Evolutionary conservation across 1,284 basidiomycete species (phyloP).

Genomic region (Xerocomus amazonicus): DNA sequence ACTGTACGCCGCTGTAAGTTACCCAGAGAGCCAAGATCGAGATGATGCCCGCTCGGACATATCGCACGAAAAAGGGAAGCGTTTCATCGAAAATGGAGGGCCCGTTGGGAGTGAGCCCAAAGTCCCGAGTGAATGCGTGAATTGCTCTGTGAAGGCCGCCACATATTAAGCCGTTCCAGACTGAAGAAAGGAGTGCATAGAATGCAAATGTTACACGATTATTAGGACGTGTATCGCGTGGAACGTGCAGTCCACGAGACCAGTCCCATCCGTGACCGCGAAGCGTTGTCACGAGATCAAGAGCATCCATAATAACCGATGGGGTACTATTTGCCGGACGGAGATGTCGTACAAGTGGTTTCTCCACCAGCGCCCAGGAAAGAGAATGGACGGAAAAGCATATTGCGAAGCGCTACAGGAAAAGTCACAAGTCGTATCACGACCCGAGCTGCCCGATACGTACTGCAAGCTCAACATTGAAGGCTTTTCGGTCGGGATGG

Average conservation of each 20-base stretch:
- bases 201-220: neutral
- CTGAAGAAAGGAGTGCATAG: neutral
- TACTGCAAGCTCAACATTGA: neutral
- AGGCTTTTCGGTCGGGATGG: neutral
- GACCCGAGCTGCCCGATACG: neutral
- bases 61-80: conserved; percentile 39
- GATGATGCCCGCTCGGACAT: conserved; percentile 42
- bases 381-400: neutral
- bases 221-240: neutral
- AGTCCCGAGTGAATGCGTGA: neutral
- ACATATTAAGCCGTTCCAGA: neutral
- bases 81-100: conserved; percentile 37
- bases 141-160: neutral
- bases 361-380: neutral
- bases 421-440: too few relatives aligned
- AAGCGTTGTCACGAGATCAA: neutral
- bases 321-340: conserved; percentile 4
- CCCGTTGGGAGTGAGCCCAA: neutral
- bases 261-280: neutral
- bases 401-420: neutral
- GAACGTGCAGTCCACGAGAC: neutral
- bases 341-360: neutral
- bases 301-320: conserved; percentile 37
- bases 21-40: conserved; percentile 38
- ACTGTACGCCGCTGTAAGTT: neutral